Percentiles rank a stretch among this genome's conserved stretches.
These are phyloP conservation scores for Colletotrichum sublineola DNA, from an alignment of 2,329 filamentous ascomycete genomes.

Conservation along the genomic window DNA sequence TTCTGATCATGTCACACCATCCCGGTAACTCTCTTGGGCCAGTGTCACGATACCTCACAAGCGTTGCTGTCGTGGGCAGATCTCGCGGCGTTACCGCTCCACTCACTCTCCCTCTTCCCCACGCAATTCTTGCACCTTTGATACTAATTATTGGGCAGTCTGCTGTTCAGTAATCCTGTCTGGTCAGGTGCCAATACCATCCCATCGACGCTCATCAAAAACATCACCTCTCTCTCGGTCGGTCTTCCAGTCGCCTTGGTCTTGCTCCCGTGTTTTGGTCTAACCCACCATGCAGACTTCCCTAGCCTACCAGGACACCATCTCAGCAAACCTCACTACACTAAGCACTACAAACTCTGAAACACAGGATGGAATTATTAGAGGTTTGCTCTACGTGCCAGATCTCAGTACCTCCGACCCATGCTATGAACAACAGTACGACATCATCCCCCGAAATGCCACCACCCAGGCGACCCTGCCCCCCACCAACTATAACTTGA, in stretches of 20 bases:
- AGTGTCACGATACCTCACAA: constrained; percentile 24
- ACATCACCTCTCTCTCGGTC: constrained; percentile 69
- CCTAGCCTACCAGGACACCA: constrained; percentile 66
- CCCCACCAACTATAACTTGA: constrained; percentile 76
- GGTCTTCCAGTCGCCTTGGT: constrained; percentile 46
- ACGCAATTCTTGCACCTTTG: constrained; percentile 27
- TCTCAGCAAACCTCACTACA: constrained; percentile 76
- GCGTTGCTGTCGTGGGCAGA: constrained; percentile 32
- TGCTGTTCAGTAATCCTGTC: constrained; percentile 71
- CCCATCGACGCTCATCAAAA: constrained; percentile 67
- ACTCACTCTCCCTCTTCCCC: constrained; percentile 11
- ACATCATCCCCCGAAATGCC: constrained; percentile 80
- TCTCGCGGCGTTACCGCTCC: constrained; percentile 9
- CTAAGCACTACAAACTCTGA: constrained; percentile 77
- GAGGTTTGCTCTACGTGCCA: constrained; percentile 89
- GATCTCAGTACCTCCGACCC: constrained; percentile 69
- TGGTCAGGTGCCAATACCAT: constrained; percentile 64
- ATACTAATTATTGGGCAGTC: constrained; percentile 52
- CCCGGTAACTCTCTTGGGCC: background rate
- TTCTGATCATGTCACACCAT: constrained; percentile 1
- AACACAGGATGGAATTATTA: constrained; percentile 71
- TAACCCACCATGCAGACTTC: constrained; percentile 47
- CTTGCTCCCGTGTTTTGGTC: constrained; percentile 9
- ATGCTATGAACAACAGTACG: constrained; percentile 73
- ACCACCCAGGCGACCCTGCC: constrained; percentile 80